phyloP scores from a whole-genome alignment of 148 eudicot species.

The Talinum fruticosum region DNA sequence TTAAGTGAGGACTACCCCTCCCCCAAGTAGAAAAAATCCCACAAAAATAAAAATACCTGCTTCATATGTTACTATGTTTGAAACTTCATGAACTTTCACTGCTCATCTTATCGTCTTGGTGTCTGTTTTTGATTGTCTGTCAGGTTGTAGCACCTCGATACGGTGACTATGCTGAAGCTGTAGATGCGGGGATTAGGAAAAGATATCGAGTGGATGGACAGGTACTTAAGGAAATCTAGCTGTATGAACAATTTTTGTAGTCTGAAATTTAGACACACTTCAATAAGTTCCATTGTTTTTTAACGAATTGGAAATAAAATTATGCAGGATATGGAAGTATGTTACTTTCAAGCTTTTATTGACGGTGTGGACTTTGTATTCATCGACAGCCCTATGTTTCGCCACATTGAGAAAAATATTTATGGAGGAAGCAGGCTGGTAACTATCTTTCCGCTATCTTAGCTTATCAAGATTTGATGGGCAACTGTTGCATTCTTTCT shows the following conservation, averaged over 20 bases:
- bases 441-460: slow-evolving; percentile 20
- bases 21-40: background rate
- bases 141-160: slow-evolving; percentile 92
- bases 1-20: background rate
- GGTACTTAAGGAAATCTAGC: slow-evolving; percentile 38
- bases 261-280: background rate
- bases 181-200: slow-evolving; percentile 65
- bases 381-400: slow-evolving; percentile 60
- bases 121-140: background rate
- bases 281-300: background rate
- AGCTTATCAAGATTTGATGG: background rate
- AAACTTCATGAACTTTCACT: too few species aligned
- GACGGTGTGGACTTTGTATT: slow-evolving; percentile 97
- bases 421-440: slow-evolving; percentile 88
- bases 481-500: background rate
- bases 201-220: slow-evolving; percentile 79
- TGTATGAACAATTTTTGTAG: background rate
- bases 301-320: background rate
- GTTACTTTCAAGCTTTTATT: slow-evolving; percentile 72
- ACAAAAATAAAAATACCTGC: too few species aligned
- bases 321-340: slow-evolving; percentile 87
- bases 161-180: slow-evolving; percentile 67
- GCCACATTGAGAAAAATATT: slow-evolving; percentile 62
- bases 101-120: background rate
- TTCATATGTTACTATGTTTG: too few species aligned